phyloP scores from a whole-genome alignment of 768 basidiomycete species.

The Boletellus ananas region DNA sequence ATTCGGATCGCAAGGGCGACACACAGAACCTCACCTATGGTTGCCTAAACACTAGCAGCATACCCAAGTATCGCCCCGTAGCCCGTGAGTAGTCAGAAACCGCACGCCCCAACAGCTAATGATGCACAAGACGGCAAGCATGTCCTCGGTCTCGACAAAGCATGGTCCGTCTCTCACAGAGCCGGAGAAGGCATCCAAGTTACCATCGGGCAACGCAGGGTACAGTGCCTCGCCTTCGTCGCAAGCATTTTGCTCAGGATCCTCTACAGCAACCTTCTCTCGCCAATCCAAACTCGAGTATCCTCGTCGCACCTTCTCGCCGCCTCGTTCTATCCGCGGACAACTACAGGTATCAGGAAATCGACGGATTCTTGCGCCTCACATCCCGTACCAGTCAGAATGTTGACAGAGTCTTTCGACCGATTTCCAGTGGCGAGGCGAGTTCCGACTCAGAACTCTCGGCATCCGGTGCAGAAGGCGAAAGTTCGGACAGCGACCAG shows the following conservation, averaged over 20 bases:
- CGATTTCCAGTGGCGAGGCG: slow-evolving; percentile 37
- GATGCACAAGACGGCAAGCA: slow-evolving; percentile 42
- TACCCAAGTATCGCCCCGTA: slow-evolving; percentile 63
- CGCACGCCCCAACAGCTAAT: slow-evolving; percentile 43
- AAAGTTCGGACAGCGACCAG: slow-evolving; percentile 35
- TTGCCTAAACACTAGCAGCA: slow-evolving; percentile 53
- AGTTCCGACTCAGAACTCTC: slow-evolving; percentile 35
- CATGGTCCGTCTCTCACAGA: slow-evolving; percentile 46
- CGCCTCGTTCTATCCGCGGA: slow-evolving; percentile 40
- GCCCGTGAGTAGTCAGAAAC: slow-evolving; percentile 43
- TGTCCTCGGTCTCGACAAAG: slow-evolving; percentile 57
- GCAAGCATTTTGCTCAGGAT: slow-evolving; percentile 4
- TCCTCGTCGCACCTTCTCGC: slow-evolving; percentile 50
- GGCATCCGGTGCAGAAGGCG: slow-evolving; percentile 28
- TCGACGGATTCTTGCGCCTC: slow-evolving; percentile 64
- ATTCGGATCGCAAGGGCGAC: slow-evolving; percentile 67
- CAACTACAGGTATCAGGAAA: slow-evolving; percentile 51
- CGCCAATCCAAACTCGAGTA: slow-evolving; percentile 53
- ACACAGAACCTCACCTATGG: slow-evolving; percentile 63
- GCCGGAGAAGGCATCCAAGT: slow-evolving; percentile 65
- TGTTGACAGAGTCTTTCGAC: slow-evolving; percentile 46
- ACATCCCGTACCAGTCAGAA: slow-evolving; percentile 37
- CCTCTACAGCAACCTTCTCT: slow-evolving; percentile 43
- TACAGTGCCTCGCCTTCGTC: slow-evolving; percentile 16
- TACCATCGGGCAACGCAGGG: slow-evolving; percentile 43